A percentile compares a stretch with the other conserved stretches of the same genome.
phyloP scores from a whole-genome alignment of 768 basidiomycete genomes.

The Nidularia pulvinata region DNA sequence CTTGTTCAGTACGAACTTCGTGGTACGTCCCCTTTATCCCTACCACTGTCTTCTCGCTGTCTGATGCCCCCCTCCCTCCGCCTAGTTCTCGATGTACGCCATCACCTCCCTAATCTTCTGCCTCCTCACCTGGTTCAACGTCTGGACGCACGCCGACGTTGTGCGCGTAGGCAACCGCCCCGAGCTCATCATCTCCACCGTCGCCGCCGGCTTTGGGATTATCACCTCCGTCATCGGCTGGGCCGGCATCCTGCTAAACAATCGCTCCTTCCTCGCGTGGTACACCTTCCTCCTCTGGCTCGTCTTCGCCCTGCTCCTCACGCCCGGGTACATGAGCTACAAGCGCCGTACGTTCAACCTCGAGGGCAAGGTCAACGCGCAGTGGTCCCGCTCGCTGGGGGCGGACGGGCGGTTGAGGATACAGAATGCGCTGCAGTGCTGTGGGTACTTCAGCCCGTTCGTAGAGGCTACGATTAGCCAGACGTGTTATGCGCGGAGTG shows the following conservation, averaged over 20 bases:
- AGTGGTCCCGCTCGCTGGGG: conserved; percentile 73
- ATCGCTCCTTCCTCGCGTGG: conserved; percentile 77
- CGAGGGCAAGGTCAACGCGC: conserved; percentile 77
- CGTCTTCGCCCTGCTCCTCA: conserved; percentile 67
- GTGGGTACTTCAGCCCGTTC: conserved; percentile 81
- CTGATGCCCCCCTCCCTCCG: background rate
- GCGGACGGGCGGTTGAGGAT: conserved; percentile 61
- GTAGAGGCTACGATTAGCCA: conserved; percentile 76
- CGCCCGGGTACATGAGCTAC: conserved; percentile 80
- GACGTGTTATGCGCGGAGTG: conserved; percentile 73
- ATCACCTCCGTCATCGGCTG: conserved; percentile 74
- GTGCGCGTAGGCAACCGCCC: conserved; percentile 67
- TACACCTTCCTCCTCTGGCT: conserved; percentile 82
- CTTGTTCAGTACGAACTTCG: conserved; percentile 59
- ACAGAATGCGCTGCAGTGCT: conserved; percentile 77
- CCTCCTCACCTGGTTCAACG: conserved; percentile 78
- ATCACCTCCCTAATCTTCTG: conserved; percentile 61
- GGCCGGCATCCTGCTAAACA: conserved; percentile 82
- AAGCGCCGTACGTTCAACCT: conserved; percentile 76
- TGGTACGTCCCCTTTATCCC: conserved; percentile 23
- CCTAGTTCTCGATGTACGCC: conserved; percentile 56
- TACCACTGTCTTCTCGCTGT: background rate
- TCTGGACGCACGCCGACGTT: conserved; percentile 69
- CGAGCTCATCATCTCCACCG: conserved; percentile 72
- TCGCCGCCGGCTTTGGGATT: conserved; percentile 57